Percentiles rank a stretch among this genome's conserved stretches.
Evolutionary conservation across 495 filamentous ascomycete species (phyloP).

Genomic region (Neurospora sp.): DNA sequence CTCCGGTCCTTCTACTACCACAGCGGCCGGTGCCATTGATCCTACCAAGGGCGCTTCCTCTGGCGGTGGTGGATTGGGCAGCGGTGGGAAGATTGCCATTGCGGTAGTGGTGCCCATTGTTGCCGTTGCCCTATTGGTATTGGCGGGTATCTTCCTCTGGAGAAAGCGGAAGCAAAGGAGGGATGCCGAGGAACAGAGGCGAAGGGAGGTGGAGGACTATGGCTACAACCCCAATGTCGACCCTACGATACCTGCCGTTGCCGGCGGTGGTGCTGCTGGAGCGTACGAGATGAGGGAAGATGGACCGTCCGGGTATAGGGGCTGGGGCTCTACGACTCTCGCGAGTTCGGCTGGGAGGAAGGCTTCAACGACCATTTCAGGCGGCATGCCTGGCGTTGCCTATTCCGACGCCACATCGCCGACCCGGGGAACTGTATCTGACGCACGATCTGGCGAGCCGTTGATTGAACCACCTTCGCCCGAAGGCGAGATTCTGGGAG

Average conservation of each 20-base stretch:
- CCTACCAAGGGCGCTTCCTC: conserved; percentile 17
- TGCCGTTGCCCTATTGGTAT: conserved; percentile 71
- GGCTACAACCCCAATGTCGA: conserved; percentile 93
- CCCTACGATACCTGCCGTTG: conserved; percentile 65
- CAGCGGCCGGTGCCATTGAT: conserved; percentile 20
- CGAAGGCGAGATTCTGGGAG: conserved; percentile 58
- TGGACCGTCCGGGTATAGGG: conserved; percentile 68
- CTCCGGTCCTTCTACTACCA: conserved; percentile 14
- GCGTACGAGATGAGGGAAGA: conserved; percentile 62
- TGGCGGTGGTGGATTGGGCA: conserved; percentile 22
- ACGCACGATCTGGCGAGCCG: conserved; percentile 63
- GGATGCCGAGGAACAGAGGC: conserved; percentile 72
- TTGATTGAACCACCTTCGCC: conserved; percentile 51
- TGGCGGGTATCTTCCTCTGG: conserved; percentile 74
- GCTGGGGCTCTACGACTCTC: conserved; percentile 79
- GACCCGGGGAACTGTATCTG: conserved; percentile 57
- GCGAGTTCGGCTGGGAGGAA: conserved; percentile 67
- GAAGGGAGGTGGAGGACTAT: conserved; percentile 95
- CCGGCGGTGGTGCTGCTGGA: conserved; percentile 39
- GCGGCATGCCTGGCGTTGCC: conserved; percentile 51
- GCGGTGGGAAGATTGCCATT: conserved; percentile 65
- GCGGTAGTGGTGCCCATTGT: conserved; percentile 91
- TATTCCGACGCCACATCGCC: conserved; percentile 73
- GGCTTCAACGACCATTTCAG: conserved; percentile 78
- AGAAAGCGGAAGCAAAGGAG: conserved; percentile 74